Base-by-base conservation (phyloP, 2,329 filamentous ascomycete species). In the Beauveria brongniartii region DNA sequence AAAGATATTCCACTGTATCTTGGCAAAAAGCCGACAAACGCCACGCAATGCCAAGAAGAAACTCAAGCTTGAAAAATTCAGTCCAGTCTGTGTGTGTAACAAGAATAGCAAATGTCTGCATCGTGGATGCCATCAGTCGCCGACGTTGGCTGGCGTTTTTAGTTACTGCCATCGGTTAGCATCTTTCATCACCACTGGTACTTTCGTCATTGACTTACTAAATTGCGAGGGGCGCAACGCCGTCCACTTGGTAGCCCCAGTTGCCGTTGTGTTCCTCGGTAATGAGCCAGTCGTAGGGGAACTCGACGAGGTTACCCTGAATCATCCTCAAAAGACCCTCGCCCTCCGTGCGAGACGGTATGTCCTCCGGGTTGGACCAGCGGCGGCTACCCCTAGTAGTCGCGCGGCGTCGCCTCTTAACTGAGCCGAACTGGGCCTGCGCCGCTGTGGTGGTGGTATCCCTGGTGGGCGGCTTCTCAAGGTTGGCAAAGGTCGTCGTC, bases 201-300 rank as follows among this genome's bases (percentile, higher is more conserved):
- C 26, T 30, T 37, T n/a, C 16, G 24, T 20, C 22, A 41, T 34
- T 40, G 16, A 82, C 89, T 87, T 81, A 91, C 90, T 99, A 99
- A 69, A 99, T 97, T 77, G 97, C 92, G 75, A 99, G 80, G 61
- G 94, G 94, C 68, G 94, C 95, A 71, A 99, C 88, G 73, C 95
- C 89, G 73, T 99, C 94, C 61, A 97, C 91, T 70, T 93, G 91
- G 75, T 96, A 97, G 64, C 97, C 83, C 94, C 94, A 99, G 71
- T 97, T 96, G 61, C 92, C 91, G 66, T 91, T 92, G 69, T 87
- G 85, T 78, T 97, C 94, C 76, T 97, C 94, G 61, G 88, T 89
- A 67, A 89, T 84, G 59, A 96, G 83, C 92, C 95, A 99, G 69
- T 99, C 91, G 74, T 97, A 96, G 6, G 94, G 94, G 79, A 95